Conservation (phyloP, 1,284 basidiomycete species). For the Kwoniella shivajii region DNA sequence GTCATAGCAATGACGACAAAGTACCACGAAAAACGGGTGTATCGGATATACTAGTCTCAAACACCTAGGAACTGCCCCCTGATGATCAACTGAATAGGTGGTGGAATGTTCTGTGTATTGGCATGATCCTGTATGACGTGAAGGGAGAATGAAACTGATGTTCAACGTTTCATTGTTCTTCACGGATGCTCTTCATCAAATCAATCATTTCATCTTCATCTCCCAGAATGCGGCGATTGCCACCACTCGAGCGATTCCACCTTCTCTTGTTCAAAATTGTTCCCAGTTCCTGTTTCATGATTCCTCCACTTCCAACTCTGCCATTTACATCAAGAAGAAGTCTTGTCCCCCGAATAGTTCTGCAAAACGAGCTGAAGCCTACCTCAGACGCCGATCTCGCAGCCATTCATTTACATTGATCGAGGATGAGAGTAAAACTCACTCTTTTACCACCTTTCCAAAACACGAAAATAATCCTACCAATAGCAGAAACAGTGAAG, state of each 20-base stretch:
- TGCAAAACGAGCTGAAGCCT: too few species aligned
- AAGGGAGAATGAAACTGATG: background rate
- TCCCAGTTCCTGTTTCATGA: too few species aligned
- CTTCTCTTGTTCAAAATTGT: background rate
- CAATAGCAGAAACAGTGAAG: slow-evolving; percentile 24
- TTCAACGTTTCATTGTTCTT: background rate
- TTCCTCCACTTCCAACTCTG: background rate
- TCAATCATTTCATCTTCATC: background rate
- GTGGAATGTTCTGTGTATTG: background rate
- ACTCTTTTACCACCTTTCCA: slow-evolving; percentile 38
- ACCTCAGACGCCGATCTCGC: too few species aligned
- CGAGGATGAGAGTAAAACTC: slow-evolving; percentile 43
- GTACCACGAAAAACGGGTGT: too few species aligned
- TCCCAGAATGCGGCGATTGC: background rate
- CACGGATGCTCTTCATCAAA: too few species aligned
- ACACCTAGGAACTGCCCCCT: too few species aligned
- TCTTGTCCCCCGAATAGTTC: background rate
- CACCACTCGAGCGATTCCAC: background rate
- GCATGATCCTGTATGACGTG: background rate
- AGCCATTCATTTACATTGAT: too few species aligned
- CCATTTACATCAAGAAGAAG: background rate
- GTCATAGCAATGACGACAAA: too few species aligned
- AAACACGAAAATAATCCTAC: slow-evolving; percentile 37
- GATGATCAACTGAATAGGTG: slow-evolving; percentile 1
- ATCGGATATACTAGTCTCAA: background rate